Conservation (phyloP, 306 rosid genomes). For the Citrullus amarus region DNA sequence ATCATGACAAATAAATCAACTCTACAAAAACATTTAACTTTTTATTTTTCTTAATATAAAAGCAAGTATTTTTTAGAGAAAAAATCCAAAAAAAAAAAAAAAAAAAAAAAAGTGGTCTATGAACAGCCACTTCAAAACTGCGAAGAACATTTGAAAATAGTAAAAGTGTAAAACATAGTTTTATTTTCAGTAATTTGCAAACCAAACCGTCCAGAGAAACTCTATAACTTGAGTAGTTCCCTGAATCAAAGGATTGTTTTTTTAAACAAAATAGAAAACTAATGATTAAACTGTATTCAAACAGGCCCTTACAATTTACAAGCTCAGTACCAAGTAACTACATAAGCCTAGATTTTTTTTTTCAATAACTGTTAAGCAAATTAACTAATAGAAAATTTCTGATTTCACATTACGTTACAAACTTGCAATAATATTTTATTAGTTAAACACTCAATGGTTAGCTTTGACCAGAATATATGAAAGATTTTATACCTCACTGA, state of each 20-base stretch:
- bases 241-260: neutral
- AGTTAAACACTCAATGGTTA: neutral
- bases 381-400: neutral
- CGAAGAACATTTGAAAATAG: neutral
- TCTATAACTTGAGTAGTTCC: neutral
- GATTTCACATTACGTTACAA: neutral
- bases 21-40: neutral
- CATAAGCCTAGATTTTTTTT: neutral
- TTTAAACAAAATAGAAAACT: neutral
- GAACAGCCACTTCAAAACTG: neutral
- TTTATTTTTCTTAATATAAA: neutral
- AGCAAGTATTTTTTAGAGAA: neutral
- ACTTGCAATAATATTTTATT: neutral
- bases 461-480: neutral
- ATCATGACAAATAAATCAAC: neutral
- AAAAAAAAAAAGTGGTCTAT: neutral
- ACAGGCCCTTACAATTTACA: neutral
- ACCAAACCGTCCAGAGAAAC: neutral
- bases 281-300: neutral
- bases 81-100: neutral
- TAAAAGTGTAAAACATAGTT: neutral
- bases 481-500: constrained; percentile 64
- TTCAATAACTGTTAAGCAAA: neutral
- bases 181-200: neutral
- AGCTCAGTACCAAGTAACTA: neutral